Evolutionary conservation across 805 yeast species (phyloP), one percentile per base, ranked within the genome.

Genomic region (Wickerhamomyces strasburgensis): DNA sequence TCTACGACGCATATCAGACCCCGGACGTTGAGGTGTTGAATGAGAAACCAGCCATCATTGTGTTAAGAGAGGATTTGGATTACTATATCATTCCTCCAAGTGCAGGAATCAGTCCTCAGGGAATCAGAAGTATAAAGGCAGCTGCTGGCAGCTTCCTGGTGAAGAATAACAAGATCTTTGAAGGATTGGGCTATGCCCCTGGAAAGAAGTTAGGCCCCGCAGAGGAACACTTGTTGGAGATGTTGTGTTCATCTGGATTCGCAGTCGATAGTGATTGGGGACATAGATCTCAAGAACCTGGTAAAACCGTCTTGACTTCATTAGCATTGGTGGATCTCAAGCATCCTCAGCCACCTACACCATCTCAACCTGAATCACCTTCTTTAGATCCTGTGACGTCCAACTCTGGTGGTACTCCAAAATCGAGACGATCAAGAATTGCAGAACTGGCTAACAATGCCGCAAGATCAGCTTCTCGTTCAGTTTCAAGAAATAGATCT

Each of bases 181-280:
- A 78, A 40, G 97, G 98, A 0, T 70, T 89, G 15, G 93, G 88
- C 1, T 76, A 72, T 52, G 64, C 58, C 13, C 64, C 68, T 2
- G 70, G 68, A 3, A 78, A 75, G 47, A 66, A 65, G 25, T 60
- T 84, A 43, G 89, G 88, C 6, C 81, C 95, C 13, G 98, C 98
- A 1, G 98, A 93, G 59, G 90, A 84, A 60, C 98, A 90, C 60
- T 69, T 93, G 31, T 73, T 86, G 64, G 97, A 88, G 45, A 93
- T 93, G 98, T 71, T 93, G 37, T 88, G 96, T 52, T 72, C 90
- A 0, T 81, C 95, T 0, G 98, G 98, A 1, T 85, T 88, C 47
- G 60, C 65, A 3, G 61, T 72, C 10, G 67, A 67, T 15, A 86
- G 84, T 21, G 50, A 59, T 13, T 93, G 98, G 98, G 97, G 96